Percentiles rank a stretch among this genome's conserved stretches.
These are phyloP conservation scores for Amaranthus cruentus DNA, from an alignment of 148 eudicot genomes.

Conservation along the genomic window DNA sequence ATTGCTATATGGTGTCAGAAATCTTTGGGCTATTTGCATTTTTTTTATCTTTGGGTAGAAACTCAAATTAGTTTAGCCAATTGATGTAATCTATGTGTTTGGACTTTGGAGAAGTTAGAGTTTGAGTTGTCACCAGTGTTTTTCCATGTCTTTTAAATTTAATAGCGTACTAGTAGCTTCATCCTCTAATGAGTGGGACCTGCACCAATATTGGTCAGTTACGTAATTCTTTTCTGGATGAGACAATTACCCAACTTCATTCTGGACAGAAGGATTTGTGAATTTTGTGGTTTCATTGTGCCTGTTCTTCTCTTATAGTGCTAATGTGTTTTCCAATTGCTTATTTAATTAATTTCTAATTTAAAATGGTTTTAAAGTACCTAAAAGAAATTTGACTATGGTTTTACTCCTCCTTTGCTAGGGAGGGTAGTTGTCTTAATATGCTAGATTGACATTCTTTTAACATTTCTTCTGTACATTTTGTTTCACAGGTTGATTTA, in stretches of 20 bases:
- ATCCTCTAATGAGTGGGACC: neutral
- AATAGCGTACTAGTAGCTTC: neutral
- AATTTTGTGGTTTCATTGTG: neutral
- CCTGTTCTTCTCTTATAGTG: neutral
- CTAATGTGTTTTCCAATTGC: neutral
- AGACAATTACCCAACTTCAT: neutral
- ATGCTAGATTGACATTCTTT: neutral
- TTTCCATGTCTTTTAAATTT: neutral
- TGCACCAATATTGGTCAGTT: neutral
- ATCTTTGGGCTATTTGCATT: neutral
- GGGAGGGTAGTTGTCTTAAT: neutral
- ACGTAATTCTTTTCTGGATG: neutral
- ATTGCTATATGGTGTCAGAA: neutral
- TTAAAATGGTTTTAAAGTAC: neutral
- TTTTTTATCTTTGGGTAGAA: neutral
- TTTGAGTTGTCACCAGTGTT: neutral
- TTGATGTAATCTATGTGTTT: neutral
- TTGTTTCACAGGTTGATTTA: conserved; percentile 68
- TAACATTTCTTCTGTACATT: neutral
- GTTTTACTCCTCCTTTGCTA: neutral
- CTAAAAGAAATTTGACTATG: neutral
- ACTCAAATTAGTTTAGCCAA: neutral
- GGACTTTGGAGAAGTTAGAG: neutral
- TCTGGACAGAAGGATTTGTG: neutral
- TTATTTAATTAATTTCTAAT: too few species aligned